Percentiles rank a stretch among this genome's conserved stretches.
Evolutionary conservation across 176 grass and related monocot genomes (phyloP).

Genomic region (Musa schizocarpa): DNA sequence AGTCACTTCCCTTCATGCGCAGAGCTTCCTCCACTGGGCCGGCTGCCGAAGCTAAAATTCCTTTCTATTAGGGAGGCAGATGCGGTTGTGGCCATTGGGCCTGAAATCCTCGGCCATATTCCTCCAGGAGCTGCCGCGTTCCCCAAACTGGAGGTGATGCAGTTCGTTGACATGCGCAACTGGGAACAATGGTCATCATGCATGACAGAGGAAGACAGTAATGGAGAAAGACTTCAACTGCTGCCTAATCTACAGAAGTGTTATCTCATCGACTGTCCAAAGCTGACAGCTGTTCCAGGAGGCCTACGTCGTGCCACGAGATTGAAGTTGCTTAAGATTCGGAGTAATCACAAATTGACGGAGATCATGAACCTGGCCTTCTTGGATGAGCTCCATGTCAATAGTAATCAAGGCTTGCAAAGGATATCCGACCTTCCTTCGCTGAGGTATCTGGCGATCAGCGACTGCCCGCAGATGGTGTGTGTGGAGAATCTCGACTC

Average conservation of each 20-base stretch:
- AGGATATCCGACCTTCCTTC: conserved; percentile 40
- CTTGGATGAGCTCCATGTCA: conserved; percentile 43
- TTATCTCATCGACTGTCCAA: conserved; percentile 50
- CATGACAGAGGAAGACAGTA: conserved; percentile 16
- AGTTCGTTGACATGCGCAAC: conserved; percentile 51
- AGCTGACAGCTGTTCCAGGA: conserved; percentile 72
- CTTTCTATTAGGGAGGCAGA: conserved; percentile 49
- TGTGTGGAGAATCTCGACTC: conserved; percentile 44
- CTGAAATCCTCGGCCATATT: conserved; percentile 49
- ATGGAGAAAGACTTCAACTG: neutral
- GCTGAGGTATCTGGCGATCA: conserved; percentile 34
- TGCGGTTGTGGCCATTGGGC: conserved; percentile 46
- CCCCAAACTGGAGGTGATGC: conserved; percentile 53
- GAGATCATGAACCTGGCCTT: conserved; percentile 58
- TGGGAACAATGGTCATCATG: conserved; percentile 65
- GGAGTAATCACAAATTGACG: conserved; percentile 37
- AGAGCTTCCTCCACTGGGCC: conserved; percentile 52
- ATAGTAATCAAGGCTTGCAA: conserved; percentile 47
- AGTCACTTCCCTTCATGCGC: conserved; percentile 45
- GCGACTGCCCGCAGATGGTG: conserved; percentile 59
- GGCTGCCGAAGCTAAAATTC: conserved; percentile 51
- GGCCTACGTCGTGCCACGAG: conserved; percentile 30
- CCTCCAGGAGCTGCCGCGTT: conserved; percentile 37
- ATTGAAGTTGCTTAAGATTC: conserved; percentile 35
- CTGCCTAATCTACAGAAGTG: conserved; percentile 60